A percentile compares a stretch with the other conserved stretches of the same genome.
phyloP scores from a whole-genome alignment of 1,284 basidiomycete species.

The Takashimella tepidaria region DNA sequence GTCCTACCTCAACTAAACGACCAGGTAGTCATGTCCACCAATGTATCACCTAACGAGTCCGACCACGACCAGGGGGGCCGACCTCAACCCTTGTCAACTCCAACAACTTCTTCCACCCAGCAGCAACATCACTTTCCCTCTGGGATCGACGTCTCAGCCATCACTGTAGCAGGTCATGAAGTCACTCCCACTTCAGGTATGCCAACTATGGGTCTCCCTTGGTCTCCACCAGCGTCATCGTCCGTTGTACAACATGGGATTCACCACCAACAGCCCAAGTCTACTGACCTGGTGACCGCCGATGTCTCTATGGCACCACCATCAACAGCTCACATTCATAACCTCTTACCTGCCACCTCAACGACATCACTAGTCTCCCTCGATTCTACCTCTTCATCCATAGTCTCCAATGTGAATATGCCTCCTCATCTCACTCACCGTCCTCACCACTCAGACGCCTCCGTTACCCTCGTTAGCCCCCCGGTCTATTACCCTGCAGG shows the following conservation, averaged over 20 bases:
- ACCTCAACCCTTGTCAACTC: neutral
- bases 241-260: neutral
- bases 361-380: slow-evolving; percentile 15
- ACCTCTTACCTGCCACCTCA: slow-evolving; percentile 20
- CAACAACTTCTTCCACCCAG: neutral
- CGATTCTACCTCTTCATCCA: slow-evolving; percentile 7
- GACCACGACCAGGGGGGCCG: neutral
- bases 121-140: neutral
- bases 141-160: neutral
- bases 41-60: neutral
- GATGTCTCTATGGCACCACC: neutral
- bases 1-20: neutral
- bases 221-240: neutral
- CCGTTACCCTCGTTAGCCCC: neutral
- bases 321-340: slow-evolving; percentile 1
- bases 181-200: neutral
- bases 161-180: neutral
- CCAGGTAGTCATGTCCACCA: neutral
- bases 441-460: neutral
- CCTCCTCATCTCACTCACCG: neutral
- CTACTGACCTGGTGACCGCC: neutral
- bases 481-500: neutral
- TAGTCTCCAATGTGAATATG: neutral
- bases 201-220: neutral
- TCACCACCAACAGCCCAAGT: neutral